Evolutionary conservation across 2,329 filamentous ascomycete genomes (phyloP), one percentile per base, ranked within the genome.

Genomic region (Lecanoromycetidae sp.): DNA sequence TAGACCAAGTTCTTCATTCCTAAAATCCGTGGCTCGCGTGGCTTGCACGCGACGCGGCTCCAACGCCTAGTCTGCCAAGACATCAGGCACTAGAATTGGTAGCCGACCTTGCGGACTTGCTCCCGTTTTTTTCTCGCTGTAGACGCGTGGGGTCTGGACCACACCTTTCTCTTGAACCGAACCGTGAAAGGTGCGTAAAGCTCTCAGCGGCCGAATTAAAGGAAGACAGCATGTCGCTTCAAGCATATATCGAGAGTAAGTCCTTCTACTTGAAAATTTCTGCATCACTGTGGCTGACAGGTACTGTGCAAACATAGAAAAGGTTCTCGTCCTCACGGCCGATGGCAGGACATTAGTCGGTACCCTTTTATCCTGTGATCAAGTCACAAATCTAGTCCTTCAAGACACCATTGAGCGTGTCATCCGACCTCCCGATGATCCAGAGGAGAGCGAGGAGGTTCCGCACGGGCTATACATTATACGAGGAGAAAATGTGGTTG

Each of bases 381-480:
- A 94, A 66, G 79, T 83, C 59, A 96, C 91, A 56, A 98, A 98
- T 66, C 70, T 98, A 53, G 87, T 96, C 22, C 75, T 98, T 10
- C 77, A 80, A 55, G 74, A 85, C 54, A 86, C 90, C 3, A 71
- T 87, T 52, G 91, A 98, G 66, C 84, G 91, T 55, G 84, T 95
- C 53, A 94, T 98, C 58, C 83, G 86, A 54, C 82, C 84, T 1
- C 75, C 77, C 35, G 88, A 95, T 60, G 87, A 94, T 60, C 75
- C 79, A 33, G 86, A 94, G 57, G 77, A 82, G 0, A 93, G 84
- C 35, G 77, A 80, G 49, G 79, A 91, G 61, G 80, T 91, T 15
- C 79, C 83, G 4, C 78, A 95, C 52, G 91, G 91, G 1, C 68
- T 96, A 5, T 96, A 95, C 63, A 75, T 98, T 49, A 84, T 98